phyloP scores from a whole-genome alignment of 768 basidiomycete genomes.

The Brasilioporus rufonigricans region DNA sequence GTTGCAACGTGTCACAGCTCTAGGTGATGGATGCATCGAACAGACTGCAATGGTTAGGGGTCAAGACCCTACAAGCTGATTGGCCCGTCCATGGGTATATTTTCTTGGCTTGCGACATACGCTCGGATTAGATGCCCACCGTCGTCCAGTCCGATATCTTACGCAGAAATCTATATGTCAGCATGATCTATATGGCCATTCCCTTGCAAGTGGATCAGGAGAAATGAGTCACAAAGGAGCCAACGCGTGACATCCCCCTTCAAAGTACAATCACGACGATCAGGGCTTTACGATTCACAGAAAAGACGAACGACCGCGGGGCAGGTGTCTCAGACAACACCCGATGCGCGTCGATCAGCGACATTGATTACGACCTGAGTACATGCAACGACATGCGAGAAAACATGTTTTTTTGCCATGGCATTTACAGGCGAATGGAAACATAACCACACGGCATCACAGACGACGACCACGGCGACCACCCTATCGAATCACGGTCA shows the following conservation, averaged over 20 bases:
- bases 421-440: constrained; percentile 10
- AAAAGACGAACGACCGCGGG: constrained; percentile 65
- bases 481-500: constrained; percentile 53
- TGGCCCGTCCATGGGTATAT: constrained; percentile 49
- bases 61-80: constrained; percentile 36
- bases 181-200: constrained; percentile 43
- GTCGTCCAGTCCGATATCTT: constrained; percentile 61
- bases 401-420: constrained; percentile 20
- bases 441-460: constrained; percentile 34
- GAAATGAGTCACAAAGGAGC: background rate
- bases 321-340: constrained; percentile 53
- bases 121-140: constrained; percentile 61
- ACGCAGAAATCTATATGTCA: constrained; percentile 59
- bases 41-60: too few species aligned
- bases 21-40: constrained; percentile 29
- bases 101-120: constrained; percentile 53
- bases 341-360: constrained; percentile 88
- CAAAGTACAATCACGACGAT: background rate
- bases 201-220: background rate
- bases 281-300: background rate
- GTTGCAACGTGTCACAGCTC: constrained; percentile 64
- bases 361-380: constrained; percentile 45
- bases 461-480: constrained; percentile 99
- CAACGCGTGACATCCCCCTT: background rate
- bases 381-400: constrained; percentile 33